Base-by-base conservation (phyloP, 441 rosid species). In the Sinapis alba region DNA sequence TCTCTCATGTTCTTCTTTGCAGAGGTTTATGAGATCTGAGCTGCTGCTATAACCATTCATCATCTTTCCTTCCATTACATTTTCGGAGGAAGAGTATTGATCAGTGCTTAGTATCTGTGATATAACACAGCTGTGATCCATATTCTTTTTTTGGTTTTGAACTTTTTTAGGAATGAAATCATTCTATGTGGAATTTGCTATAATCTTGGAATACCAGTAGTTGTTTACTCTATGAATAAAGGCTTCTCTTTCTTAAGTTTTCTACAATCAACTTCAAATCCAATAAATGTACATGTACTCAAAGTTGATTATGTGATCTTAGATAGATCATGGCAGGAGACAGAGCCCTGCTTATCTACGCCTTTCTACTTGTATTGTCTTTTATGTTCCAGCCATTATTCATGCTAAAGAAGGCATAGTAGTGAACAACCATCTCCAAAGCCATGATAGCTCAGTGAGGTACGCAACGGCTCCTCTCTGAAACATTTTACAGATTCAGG, bases 321-420 rank as follows among this genome's bases (percentile, higher is more conserved):
- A 87, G 73, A 56, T 84, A 68, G 12, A 86, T 86, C 85, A 89
- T 79, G 15, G 84, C 82, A 30, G 89, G 96, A 54, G 13, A 47
- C 47, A 90, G 65, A 7, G 90, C 83, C 50, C 90, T 83, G 64
- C 88, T 56, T 34, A 72, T 80, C 88, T 82, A 87, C 7, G 16
- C 19, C 19, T 26, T 12, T 58, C 71, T 85, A 73, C 20, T 36
- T 36, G 86, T 69, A 74, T 72, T 77, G 65, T 83, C 77, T 47
- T 80, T 45, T 27, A 20, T 65, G 26, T 72, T 81, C 82, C 85
- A 83, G 61, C 77, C 80, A 72, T 85, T 50, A 10, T 47, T 92
- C 92, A 85, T 21, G 76, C 16, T 3, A 15, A 36, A 38, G 12
- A 62, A 62, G 28, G 50, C 18, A 56, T 23, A 56, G 9, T 27